Percentiles rank a stretch among this genome's conserved stretches.
phyloP scores from a whole-genome alignment of 306 rosid genomes.

The Acacia acuminata region DNA sequence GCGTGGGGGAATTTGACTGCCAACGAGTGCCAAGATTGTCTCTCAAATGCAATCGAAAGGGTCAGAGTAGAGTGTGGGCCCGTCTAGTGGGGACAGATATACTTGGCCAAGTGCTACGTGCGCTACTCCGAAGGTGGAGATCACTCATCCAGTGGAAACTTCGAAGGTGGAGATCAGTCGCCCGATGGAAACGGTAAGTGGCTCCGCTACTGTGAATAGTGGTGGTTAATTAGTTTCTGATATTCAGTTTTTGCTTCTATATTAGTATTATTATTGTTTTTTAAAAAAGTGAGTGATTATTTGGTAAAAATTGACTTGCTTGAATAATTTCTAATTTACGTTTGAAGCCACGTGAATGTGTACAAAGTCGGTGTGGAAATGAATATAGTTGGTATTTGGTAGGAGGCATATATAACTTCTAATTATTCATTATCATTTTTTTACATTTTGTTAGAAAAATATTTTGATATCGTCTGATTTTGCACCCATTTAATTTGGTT shows the following conservation, averaged over 20 bases:
- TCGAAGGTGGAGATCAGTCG: constrained; percentile 3
- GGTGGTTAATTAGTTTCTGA: constrained; percentile 24
- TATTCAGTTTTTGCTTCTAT: not conserved
- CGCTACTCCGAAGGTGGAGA: constrained; percentile 57
- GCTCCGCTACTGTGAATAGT: constrained; percentile 32
- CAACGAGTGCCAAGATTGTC: constrained; percentile 79
- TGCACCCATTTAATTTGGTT: not conserved
- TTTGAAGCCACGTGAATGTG: constrained; percentile 24
- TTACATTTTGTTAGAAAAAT: not conserved
- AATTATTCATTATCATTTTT: not conserved
- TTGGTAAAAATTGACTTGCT: constrained; percentile 23
- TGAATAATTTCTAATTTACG: constrained; percentile 11
- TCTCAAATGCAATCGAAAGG: constrained; percentile 76
- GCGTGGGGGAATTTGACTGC: constrained; percentile 83
- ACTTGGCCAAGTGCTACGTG: constrained; percentile 88
- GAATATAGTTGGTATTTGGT: not conserved
- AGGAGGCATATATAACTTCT: not conserved
- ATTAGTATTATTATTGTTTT: not conserved
- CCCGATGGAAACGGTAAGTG: constrained; percentile 45
- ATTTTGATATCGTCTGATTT: not conserved
- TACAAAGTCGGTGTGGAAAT: constrained; percentile 12
- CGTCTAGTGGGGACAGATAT: constrained; percentile 62
- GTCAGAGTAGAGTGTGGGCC: constrained; percentile 68
- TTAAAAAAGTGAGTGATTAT: too few relatives aligned
- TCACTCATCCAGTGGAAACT: not conserved